Percentiles rank a stretch among this genome's conserved stretches.
phyloP scores from a whole-genome alignment of 1,284 basidiomycete genomes.

The Ustilago crameri region DNA sequence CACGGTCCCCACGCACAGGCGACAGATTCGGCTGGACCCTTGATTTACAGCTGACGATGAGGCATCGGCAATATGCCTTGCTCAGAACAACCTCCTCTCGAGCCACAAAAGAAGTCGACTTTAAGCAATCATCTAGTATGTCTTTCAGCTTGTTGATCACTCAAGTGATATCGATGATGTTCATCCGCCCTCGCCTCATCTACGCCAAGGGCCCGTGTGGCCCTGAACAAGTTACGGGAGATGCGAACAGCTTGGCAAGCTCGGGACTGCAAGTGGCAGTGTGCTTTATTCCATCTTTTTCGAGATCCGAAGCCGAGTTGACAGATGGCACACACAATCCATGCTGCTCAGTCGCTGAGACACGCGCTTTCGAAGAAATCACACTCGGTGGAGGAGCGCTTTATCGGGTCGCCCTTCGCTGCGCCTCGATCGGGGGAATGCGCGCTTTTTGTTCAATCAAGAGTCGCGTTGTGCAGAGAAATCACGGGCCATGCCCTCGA shows the following conservation, averaged over 20 bases:
- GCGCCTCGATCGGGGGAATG: not conserved
- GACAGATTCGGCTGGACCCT: not conserved
- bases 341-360: not conserved
- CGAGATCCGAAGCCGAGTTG: slow-evolving; percentile 6
- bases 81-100: not conserved
- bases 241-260: not conserved
- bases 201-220: too few relatives aligned
- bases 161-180: too few relatives aligned
- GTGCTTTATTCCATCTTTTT: not conserved
- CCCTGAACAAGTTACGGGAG: not conserved
- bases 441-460: slow-evolving; percentile 10
- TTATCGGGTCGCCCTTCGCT: not conserved
- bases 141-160: too few relatives aligned
- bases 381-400: not conserved
- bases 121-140: too few relatives aligned
- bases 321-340: not conserved
- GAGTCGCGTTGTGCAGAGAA: slow-evolving; percentile 24
- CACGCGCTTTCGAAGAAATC: too few relatives aligned
- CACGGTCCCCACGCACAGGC: not conserved
- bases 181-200: too few relatives aligned
- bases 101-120: too few relatives aligned
- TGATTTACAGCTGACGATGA: not conserved
- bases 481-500: not conserved
- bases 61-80: not conserved
- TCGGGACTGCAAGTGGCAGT: not conserved